Evolutionary conservation across 2,329 filamentous ascomycete genomes (phyloP).

Genomic region (Didymella pinodella): DNA sequence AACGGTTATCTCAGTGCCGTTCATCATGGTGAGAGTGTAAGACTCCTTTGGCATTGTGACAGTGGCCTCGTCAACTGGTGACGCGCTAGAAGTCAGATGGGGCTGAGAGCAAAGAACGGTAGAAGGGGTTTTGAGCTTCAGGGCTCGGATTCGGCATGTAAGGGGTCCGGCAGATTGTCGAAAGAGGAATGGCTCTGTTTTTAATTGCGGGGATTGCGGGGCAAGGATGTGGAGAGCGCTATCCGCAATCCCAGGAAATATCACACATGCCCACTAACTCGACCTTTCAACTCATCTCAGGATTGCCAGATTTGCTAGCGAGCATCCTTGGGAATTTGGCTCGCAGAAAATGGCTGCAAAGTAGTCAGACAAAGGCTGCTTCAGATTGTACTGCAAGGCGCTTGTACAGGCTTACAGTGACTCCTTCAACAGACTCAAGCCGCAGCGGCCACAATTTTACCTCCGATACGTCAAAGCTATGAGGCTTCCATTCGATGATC

Average conservation of each 20-base stretch:
- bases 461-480: not conserved
- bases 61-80: not conserved
- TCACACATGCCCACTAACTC: not conserved
- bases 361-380: not conserved
- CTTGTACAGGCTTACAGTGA: not conserved
- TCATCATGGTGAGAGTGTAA: not conserved
- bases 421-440: not conserved
- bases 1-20: not conserved
- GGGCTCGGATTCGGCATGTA: not conserved
- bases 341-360: not conserved
- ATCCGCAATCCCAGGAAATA: constrained; percentile 4
- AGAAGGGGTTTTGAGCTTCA: not conserved
- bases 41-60: not conserved
- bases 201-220: not conserved
- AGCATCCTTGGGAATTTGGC: not conserved
- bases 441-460: not conserved
- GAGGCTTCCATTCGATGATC: not conserved
- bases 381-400: not conserved
- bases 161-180: constrained; percentile 1
- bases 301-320: not conserved
- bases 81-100: not conserved
- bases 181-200: not conserved
- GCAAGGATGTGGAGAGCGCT: not conserved
- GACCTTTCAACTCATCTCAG: not conserved
- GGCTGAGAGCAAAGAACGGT: not conserved